Evolutionary conservation across 192 early-diverging fungal species (phyloP), one percentile per base, ranked within the genome.

Genomic region (Spizellomyces punctatus): DNA sequence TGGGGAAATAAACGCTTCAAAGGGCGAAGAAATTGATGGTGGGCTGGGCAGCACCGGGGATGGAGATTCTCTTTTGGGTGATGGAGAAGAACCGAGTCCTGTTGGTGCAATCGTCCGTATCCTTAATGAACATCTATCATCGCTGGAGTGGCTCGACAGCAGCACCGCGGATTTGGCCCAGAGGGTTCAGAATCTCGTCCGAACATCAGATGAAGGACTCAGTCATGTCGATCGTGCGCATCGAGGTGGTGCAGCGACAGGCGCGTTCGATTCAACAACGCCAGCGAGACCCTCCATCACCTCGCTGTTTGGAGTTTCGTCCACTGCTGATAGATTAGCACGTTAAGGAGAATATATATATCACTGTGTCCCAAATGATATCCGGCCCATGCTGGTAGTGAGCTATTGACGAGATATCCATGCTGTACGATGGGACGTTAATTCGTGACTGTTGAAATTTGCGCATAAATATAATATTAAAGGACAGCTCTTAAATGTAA

Each of bases 141-240:
- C 93, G 54, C 82, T 99, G 41, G 91, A 96, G 78, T 99, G 97
- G 97, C 87, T 99, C 12, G 95, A 98, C 73, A 71, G 66, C 9
- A 81, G 76, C n/a, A 83, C 89, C 14, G 76, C 76, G 14, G 74
- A 85, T 45, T 69, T 95, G 66, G 74, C 81, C 61, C 77, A 76
- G 14, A 87, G 86, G 69, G 80, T 92, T 7, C 78, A 84, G 45
- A 85, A 86, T 64, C 76, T 89, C 19, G 73, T 42, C 41, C 66
- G 50, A 71, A 65, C 69, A 60, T 74, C 78, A 9, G 78, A 77
- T 9, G 63, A 62, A 6, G 78, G 78, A 14, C 48, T 16, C 22
- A 73, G 44, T 19, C 58, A 78, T 46, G 78, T 76, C 6, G 81
- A 77, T 43, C 41, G 81, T 48, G 77, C 77, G 50, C 81, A 79